These are phyloP conservation scores for Sclerotinia minor DNA, from an alignment of 2,329 filamentous ascomycete genomes.

Conservation along the genomic window DNA sequence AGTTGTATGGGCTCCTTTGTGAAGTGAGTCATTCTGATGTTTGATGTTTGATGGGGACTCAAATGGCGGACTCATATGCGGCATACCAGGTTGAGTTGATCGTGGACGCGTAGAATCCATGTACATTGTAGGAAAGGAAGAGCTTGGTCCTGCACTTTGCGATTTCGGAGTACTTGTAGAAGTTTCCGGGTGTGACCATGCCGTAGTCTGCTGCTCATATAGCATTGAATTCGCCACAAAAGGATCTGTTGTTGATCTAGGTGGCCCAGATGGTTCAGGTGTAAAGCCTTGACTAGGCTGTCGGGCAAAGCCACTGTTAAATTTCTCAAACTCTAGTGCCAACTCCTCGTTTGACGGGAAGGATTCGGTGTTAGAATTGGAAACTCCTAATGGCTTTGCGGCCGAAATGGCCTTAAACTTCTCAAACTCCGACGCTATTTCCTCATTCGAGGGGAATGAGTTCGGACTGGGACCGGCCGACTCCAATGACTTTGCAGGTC, in stretches of 20 bases:
- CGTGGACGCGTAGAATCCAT: background rate
- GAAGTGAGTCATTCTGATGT: background rate
- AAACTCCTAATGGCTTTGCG: background rate
- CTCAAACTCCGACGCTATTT: constrained; percentile 9
- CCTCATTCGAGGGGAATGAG: constrained; percentile 8
- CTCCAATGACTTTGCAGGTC: background rate
- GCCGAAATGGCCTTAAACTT: background rate
- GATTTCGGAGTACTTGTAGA: background rate
- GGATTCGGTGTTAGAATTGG: background rate
- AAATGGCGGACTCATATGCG: background rate
- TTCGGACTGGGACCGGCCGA: background rate
- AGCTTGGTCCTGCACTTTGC: background rate
- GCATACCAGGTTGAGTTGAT: background rate
- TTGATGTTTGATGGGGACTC: background rate
- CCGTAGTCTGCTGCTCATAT: background rate
- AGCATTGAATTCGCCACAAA: background rate
- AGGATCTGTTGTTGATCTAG: background rate
- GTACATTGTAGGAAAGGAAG: background rate
- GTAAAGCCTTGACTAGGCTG: background rate
- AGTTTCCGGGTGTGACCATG: background rate
- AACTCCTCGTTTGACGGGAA: constrained; percentile 13
- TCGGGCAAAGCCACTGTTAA: background rate
- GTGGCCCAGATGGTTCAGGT: background rate
- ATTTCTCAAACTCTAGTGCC: constrained; percentile 15
- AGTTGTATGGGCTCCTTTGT: background rate